A percentile compares a stretch with the other conserved stretches of the same genome.
phyloP scores from a whole-genome alignment of 2,329 filamentous ascomycete species.

The Pyrenophora tritici-repentis region DNA sequence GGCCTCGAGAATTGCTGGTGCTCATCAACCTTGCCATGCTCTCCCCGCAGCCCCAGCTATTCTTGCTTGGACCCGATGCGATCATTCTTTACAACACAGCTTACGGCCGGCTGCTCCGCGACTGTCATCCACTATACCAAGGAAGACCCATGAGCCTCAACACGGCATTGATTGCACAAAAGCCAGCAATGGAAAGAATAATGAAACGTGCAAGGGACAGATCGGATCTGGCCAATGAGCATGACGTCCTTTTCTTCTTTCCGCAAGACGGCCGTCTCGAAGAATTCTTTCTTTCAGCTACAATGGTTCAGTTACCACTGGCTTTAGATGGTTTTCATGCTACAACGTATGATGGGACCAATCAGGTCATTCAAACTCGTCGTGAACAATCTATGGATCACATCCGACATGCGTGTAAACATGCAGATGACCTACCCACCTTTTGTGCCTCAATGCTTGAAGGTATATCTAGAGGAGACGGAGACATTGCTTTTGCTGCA shows the following conservation, averaged over 20 bases:
- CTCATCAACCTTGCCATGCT: conserved; percentile 5
- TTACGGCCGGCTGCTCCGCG: conserved; percentile 4
- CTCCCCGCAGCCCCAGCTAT: conserved; percentile 3
- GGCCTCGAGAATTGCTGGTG: conserved; percentile 5
- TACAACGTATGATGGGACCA: background rate
- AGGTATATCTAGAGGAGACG: conserved; percentile 1
- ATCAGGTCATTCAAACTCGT: background rate
- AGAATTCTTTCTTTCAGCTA: conserved; percentile 4
- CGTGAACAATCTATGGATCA: conserved; percentile 2
- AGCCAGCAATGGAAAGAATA: background rate
- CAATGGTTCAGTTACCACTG: conserved; percentile 2
- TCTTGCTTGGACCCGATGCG: conserved; percentile 2
- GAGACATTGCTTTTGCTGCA: conserved; percentile 1
- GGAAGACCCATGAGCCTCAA: conserved; percentile 2
- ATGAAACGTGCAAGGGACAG: background rate
- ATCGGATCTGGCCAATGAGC: background rate
- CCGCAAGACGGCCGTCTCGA: conserved; percentile 1
- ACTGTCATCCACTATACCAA: conserved; percentile 3
- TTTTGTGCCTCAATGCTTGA: background rate
- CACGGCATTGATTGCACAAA: conserved; percentile 1
- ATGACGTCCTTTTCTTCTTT: conserved; percentile 2
- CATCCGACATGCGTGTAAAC: background rate
- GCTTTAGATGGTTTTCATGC: conserved; percentile 2
- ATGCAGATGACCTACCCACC: background rate
- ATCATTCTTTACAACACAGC: conserved; percentile 6